Percentiles rank a stretch among this genome's conserved stretches.
Evolutionary conservation across 2,329 filamentous ascomycete genomes (phyloP).

Genomic region (Paraphaeosphaeria minitans): DNA sequence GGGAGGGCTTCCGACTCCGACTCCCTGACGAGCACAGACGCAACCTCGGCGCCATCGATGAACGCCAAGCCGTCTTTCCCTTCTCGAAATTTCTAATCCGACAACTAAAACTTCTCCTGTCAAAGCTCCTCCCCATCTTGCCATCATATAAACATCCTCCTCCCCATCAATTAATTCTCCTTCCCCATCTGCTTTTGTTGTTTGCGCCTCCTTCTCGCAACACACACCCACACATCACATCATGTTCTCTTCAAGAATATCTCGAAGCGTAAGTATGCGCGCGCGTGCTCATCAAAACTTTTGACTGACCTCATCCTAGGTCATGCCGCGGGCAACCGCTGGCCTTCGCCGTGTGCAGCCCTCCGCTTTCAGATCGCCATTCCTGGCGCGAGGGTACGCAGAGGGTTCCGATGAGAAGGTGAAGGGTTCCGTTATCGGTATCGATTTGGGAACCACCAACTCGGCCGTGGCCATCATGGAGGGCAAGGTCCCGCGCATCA

Average conservation of each 20-base stretch:
- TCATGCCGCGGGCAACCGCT: constrained; percentile 75
- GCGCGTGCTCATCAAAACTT: constrained; percentile 1
- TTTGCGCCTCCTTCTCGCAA: constrained; percentile 37
- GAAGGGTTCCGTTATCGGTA: constrained; percentile 95
- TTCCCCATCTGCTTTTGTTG: constrained; percentile 22
- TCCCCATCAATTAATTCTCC: constrained; percentile 26
- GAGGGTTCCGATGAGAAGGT: constrained; percentile 79
- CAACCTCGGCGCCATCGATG: constrained; percentile 2
- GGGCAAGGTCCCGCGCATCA: constrained; percentile 92
- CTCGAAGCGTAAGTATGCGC: constrained; percentile 45
- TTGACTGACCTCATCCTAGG: constrained; percentile 42
- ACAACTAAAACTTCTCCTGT: constrained; percentile 28
- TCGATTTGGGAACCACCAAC: constrained; percentile 97
- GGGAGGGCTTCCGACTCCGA: constrained; percentile 5
- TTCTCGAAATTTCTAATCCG: constrained; percentile 32
- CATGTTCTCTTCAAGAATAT: constrained; percentile 51
- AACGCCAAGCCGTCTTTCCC: constrained; percentile 8
- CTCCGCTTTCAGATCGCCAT: constrained; percentile 69
- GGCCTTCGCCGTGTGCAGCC: constrained; percentile 67
- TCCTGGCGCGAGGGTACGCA: constrained; percentile 76
- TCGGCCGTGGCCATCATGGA: constrained; percentile 98
- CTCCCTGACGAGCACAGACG: constrained; percentile 5
- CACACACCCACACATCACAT: constrained; percentile 33
- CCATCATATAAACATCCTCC: constrained; percentile 34
- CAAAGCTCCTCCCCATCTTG: constrained; percentile 32